Conservation (phyloP, 1,284 basidiomycete species). For the Tremellales sp. region DNA sequence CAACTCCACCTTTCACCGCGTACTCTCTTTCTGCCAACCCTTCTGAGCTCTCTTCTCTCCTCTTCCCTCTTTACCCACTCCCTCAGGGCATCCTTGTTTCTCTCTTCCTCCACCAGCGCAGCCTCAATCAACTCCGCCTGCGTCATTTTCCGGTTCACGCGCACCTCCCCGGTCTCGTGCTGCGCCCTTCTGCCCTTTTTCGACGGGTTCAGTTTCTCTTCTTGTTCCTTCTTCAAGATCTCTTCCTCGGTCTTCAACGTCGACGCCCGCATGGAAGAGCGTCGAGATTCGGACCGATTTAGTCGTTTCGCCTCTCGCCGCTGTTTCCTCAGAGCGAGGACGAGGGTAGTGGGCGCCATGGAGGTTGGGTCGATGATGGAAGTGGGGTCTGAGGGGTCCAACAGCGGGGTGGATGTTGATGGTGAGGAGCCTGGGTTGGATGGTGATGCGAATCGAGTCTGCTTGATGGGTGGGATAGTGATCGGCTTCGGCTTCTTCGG, state of each 20-base stretch:
- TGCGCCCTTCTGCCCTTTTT: slow-evolving; percentile 33
- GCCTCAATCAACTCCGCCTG: slow-evolving; percentile 53
- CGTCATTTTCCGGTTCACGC: slow-evolving; percentile 39
- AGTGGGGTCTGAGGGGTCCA: slow-evolving; percentile 30
- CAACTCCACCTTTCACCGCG: slow-evolving; percentile 52
- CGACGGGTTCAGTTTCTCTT: slow-evolving; percentile 21
- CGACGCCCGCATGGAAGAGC: slow-evolving; percentile 40
- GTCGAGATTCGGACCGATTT: slow-evolving; percentile 31
- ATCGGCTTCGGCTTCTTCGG: slow-evolving; percentile 10
- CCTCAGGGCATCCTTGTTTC: slow-evolving; percentile 51
- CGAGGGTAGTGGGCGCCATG: slow-evolving; percentile 44
- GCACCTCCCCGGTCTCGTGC: slow-evolving; percentile 36
- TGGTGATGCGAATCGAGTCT: slow-evolving; percentile 9
- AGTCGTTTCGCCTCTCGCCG: slow-evolving; percentile 37
- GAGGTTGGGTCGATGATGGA: slow-evolving; percentile 31
- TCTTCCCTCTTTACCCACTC: slow-evolving; percentile 53
- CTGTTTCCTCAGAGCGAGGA: slow-evolving; percentile 36
- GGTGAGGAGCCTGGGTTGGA: slow-evolving; percentile 5
- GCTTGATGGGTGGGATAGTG: slow-evolving; percentile 1
- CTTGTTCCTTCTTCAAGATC: slow-evolving; percentile 26
- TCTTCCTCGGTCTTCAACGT: slow-evolving; percentile 38
- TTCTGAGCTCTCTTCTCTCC: slow-evolving; percentile 48
- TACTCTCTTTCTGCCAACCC: slow-evolving; percentile 48
- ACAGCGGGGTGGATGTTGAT: slow-evolving; percentile 7
- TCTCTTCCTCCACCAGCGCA: slow-evolving; percentile 53